These are phyloP conservation scores for Reticulomyxa filosa DNA, from an alignment of 78 protist genomes.

Conservation along the genomic window DNA sequence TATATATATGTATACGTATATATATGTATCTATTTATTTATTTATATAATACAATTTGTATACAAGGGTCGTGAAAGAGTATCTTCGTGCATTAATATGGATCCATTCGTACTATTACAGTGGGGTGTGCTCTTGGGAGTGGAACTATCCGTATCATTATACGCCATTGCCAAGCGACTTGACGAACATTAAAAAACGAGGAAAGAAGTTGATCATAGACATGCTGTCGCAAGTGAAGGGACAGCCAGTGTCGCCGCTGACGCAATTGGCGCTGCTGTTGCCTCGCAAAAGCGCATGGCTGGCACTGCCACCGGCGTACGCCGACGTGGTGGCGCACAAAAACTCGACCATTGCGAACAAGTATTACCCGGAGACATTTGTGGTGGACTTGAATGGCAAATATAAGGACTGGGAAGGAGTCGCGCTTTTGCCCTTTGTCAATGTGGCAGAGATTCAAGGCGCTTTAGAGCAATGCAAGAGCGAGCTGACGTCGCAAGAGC, in stretches of 20 bases:
- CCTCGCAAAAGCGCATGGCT: neutral
- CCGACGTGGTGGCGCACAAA: neutral
- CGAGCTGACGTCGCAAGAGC: no score
- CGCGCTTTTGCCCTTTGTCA: conserved; percentile 13
- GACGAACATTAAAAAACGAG: no score
- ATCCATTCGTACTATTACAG: neutral
- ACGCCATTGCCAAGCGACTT: neutral
- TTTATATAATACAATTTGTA: no score
- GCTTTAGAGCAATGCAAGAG: no score
- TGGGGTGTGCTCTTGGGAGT: neutral
- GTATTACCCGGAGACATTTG: conserved; percentile 11
- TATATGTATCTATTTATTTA: no score
- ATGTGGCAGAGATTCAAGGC: no score
- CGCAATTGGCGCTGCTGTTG: neutral
- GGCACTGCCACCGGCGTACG: neutral
- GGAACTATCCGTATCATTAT: neutral
- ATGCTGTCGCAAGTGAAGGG: neutral
- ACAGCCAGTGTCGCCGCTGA: neutral
- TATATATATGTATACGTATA: no score
- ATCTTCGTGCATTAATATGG: neutral
- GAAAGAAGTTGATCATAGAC: no score
- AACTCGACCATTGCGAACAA: neutral
- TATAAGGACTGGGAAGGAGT: conserved; percentile 11
- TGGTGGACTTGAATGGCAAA: conserved; percentile 12
- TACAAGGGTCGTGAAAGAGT: neutral